Percentiles rank a stretch among this genome's conserved stretches.
Conservation (phyloP, 768 basidiomycete species). For the Boletus coccyginus region DNA sequence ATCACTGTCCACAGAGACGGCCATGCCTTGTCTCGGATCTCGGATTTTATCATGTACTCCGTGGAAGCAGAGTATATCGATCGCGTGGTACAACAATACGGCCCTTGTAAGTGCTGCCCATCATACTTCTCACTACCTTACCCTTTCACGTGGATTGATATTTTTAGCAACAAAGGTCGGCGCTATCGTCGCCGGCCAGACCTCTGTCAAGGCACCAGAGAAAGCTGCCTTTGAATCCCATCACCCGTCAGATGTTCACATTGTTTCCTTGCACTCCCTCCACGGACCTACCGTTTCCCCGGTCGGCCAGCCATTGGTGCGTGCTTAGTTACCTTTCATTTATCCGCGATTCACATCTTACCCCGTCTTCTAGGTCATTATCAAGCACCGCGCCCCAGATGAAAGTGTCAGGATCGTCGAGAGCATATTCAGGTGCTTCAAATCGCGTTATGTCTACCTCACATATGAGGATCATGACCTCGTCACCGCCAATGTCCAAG, state of each 20-base stretch:
- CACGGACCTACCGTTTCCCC: conserved; percentile 92
- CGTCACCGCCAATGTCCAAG: conserved; percentile 97
- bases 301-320: conserved; percentile 84
- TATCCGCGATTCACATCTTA: neutral
- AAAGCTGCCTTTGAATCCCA: conserved; percentile 83
- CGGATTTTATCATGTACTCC: conserved; percentile 93
- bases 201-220: conserved; percentile 96
- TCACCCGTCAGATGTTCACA: conserved; percentile 81
- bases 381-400: conserved; percentile 80
- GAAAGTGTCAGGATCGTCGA: conserved; percentile 76
- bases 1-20: conserved; percentile 75
- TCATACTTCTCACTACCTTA: neutral
- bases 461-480: conserved; percentile 96
- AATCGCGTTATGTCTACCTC: conserved; percentile 85
- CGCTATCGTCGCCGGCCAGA: conserved; percentile 93
- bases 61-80: conserved; percentile 91
- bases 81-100: conserved; percentile 80
- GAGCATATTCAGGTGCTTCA: conserved; percentile 72
- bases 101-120: conserved; percentile 66
- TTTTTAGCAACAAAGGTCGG: conserved; percentile 81
- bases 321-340: conserved; percentile 18
- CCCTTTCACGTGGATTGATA: neutral
- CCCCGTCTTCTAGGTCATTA: conserved; percentile 63
- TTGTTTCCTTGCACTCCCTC: conserved; percentile 91
- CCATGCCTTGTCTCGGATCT: conserved; percentile 81